Conservation (phyloP, 352 stramenopile species). For the Phytophthora cajani region DNA sequence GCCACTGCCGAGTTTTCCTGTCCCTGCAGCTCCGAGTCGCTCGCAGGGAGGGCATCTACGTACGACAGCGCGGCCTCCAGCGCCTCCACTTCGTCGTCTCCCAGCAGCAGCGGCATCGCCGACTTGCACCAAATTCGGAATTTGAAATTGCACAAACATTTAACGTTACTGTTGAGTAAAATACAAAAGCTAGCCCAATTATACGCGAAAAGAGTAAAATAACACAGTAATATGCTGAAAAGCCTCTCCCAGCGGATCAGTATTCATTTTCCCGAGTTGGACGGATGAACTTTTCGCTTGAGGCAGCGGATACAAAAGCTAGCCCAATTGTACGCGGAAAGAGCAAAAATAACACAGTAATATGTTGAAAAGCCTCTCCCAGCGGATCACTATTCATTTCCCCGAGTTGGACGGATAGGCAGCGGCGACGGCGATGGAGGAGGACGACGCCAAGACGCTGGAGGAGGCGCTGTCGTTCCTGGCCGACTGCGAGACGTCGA, state of each 20-base stretch:
- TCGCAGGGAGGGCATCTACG: conserved; percentile 20
- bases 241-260: conserved; percentile 1
- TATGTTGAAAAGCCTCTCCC: neutral
- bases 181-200: too few relatives aligned
- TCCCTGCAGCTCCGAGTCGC: neutral
- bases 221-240: too few relatives aligned
- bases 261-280: conserved; percentile 7
- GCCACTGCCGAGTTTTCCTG: neutral
- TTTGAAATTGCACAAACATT: neutral
- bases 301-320: neutral
- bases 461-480: conserved; percentile 53
- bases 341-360: too few relatives aligned
- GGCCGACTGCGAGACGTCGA: conserved; percentile 44
- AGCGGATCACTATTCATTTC: conserved; percentile 16
- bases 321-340: too few relatives aligned
- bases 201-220: too few relatives aligned
- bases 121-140: neutral
- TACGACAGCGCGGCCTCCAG: conserved; percentile 38
- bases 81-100: conserved; percentile 37
- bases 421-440: conserved; percentile 10
- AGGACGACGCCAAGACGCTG: conserved; percentile 35
- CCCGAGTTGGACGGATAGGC: neutral
- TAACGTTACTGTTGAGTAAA: neutral
- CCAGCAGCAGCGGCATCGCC: conserved; percentile 38
- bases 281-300: conserved; percentile 11